Conservation (phyloP, 2,329 filamentous ascomycete genomes). For the Didymellaceae sp. region DNA sequence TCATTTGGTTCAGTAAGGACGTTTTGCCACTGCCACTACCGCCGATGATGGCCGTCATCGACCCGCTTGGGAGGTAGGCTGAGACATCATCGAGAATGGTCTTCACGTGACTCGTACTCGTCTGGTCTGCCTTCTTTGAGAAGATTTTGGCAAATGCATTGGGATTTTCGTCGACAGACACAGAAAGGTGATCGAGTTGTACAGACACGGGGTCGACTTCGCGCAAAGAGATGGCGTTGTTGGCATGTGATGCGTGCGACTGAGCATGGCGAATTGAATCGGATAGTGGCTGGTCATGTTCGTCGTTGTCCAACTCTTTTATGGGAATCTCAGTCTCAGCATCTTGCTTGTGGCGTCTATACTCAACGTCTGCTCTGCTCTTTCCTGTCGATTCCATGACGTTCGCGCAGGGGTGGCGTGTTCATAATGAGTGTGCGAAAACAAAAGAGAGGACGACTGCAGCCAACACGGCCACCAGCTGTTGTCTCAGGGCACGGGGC, state of each 20-base stretch:
- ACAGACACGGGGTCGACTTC: conserved; percentile 65
- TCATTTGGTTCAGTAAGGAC: conserved; percentile 68
- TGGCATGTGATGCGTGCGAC: conserved; percentile 31
- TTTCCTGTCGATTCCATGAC: conserved; percentile 25
- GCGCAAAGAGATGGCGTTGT: conserved; percentile 46
- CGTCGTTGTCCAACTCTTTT: conserved; percentile 10
- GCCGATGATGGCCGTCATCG: conserved; percentile 76
- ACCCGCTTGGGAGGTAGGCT: conserved; percentile 69
- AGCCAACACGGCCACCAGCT: neutral
- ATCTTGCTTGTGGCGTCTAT: conserved; percentile 5
- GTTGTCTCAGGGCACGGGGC: conserved; percentile 12
- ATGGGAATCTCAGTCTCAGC: conserved; percentile 2
- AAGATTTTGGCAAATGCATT: conserved; percentile 32
- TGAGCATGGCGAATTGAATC: conserved; percentile 20
- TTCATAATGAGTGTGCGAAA: conserved; percentile 18
- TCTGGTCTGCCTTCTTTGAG: conserved; percentile 35
- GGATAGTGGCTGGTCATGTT: conserved; percentile 16
- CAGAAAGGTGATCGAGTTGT: conserved; percentile 60
- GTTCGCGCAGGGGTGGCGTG: conserved; percentile 7
- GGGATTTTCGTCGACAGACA: conserved; percentile 66
- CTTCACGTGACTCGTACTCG: conserved; percentile 45
- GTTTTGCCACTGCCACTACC: conserved; percentile 74
- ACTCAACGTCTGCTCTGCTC: conserved; percentile 12
- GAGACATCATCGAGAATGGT: conserved; percentile 68
- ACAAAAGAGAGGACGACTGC: conserved; percentile 8